A percentile compares a stretch with the other conserved stretches of the same genome.
Evolutionary conservation across 2,329 filamentous ascomycete genomes (phyloP).

Genomic region (Botrytis aclada): DNA sequence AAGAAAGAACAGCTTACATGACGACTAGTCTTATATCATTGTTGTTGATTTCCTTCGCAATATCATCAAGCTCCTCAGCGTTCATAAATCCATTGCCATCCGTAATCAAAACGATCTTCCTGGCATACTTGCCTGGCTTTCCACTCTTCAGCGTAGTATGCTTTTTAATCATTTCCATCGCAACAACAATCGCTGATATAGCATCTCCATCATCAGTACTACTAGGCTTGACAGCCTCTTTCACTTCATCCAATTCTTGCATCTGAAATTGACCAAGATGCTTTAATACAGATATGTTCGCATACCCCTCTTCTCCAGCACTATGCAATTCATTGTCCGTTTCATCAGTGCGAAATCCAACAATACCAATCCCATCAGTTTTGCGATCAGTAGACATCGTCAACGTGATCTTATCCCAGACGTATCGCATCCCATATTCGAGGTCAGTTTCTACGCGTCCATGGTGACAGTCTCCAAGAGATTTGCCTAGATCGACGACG

Average conservation of each 20-base stretch:
- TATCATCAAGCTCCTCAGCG: conserved; percentile 61
- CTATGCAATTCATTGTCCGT: conserved; percentile 62
- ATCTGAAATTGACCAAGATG: conserved; percentile 59
- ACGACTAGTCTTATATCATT: conserved; percentile 75
- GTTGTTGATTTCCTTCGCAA: conserved; percentile 70
- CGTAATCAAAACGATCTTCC: conserved; percentile 81
- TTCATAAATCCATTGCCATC: conserved; percentile 75
- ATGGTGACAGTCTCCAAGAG: conserved; percentile 73
- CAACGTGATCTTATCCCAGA: conserved; percentile 88
- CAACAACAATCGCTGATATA: conserved; percentile 82
- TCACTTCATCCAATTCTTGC: conserved; percentile 64
- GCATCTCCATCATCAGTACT: conserved; percentile 70
- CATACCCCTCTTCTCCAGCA: conserved; percentile 64
- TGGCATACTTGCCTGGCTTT: conserved; percentile 64
- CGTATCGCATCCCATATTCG: conserved; percentile 84
- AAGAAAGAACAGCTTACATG: conserved; percentile 54
- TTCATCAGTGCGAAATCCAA: conserved; percentile 78
- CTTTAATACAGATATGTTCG: conserved; percentile 79
- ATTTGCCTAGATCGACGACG: conserved; percentile 80
- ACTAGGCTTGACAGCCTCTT: conserved; percentile 63
- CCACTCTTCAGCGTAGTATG: conserved; percentile 64
- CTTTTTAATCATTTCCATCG: conserved; percentile 77
- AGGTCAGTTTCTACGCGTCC: conserved; percentile 76
- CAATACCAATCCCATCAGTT: conserved; percentile 70
- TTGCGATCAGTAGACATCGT: conserved; percentile 68